A percentile compares a stretch with the other conserved stretches of the same genome.
phyloP scores from a whole-genome alignment of 768 basidiomycete species.

The Suillus spraguei region DNA sequence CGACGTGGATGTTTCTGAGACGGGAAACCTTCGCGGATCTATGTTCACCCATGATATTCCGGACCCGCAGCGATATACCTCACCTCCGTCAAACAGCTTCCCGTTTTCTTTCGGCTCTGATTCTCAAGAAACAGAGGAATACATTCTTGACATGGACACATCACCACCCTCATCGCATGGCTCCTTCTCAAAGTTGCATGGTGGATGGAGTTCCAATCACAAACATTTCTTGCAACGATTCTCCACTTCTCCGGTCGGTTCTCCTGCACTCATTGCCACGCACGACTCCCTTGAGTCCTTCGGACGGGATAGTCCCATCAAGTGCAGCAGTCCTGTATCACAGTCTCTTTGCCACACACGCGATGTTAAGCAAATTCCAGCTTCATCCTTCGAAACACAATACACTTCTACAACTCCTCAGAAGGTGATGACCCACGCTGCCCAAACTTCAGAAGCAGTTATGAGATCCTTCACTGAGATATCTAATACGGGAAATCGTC shows the following conservation, averaged over 20 bases:
- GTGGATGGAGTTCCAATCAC: background rate
- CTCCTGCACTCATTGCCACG: background rate
- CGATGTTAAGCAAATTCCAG: background rate
- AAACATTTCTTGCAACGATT: background rate
- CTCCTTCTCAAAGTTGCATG: background rate
- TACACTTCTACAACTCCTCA: background rate
- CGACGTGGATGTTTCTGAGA: background rate
- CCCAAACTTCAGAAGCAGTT: background rate
- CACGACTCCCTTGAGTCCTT: background rate
- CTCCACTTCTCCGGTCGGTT: background rate
- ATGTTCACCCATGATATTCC: background rate
- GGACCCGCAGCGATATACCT: constrained; percentile 1
- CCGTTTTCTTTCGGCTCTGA: constrained; percentile 19
- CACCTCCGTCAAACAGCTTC: constrained; percentile 23
- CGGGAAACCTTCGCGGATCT: background rate
- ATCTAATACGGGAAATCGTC: background rate
- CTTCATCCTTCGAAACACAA: background rate
- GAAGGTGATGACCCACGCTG: background rate
- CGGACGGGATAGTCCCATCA: background rate
- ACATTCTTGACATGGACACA: constrained; percentile 26
- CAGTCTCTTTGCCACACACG: background rate
- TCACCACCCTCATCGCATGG: constrained; percentile 17
- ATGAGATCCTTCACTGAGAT: background rate
- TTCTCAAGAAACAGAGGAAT: constrained; percentile 18
- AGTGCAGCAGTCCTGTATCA: background rate